A percentile compares a stretch with the other conserved stretches of the same genome.
Conservation (phyloP, 345 rosid genomes). For the Eucalyptus lansdowneana region DNA sequence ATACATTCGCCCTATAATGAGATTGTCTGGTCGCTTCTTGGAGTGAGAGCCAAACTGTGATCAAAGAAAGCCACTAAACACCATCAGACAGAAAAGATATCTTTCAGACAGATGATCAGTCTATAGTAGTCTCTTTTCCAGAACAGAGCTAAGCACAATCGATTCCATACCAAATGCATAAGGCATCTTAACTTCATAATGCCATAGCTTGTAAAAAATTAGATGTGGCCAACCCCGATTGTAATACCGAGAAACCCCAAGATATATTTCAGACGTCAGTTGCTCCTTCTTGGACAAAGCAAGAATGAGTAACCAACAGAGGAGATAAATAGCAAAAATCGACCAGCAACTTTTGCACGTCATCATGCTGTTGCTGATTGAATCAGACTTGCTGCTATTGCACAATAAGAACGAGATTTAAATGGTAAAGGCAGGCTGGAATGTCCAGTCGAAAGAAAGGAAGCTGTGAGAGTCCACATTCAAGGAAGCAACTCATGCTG, state of each 20-base stretch:
- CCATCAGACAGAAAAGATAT: not conserved
- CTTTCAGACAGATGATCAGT: not conserved
- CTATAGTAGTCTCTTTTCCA: not conserved
- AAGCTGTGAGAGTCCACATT: not conserved
- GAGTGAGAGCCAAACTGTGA: conserved; percentile 82
- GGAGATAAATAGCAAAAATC: no score
- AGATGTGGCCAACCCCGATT: not conserved
- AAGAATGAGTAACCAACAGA: not conserved
- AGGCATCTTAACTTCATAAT: not conserved
- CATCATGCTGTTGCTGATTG: not conserved
- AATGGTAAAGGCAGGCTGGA: not conserved
- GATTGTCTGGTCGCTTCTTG: conserved; percentile 89
- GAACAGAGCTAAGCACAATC: not conserved
- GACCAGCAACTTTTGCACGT: not conserved
- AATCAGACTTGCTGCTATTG: not conserved
- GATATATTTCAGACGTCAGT: not conserved
- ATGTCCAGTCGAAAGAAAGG: not conserved
- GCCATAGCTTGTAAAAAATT: not conserved
- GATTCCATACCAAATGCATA: not conserved
- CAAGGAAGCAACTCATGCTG: not conserved
- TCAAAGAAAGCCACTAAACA: not conserved
- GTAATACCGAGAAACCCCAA: not conserved
- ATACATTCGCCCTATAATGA: conserved; percentile 72
- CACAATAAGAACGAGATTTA: not conserved
- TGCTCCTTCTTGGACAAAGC: not conserved